Conservation (phyloP, 139 green algal species). For the Edaphochlamys debaryana region DNA sequence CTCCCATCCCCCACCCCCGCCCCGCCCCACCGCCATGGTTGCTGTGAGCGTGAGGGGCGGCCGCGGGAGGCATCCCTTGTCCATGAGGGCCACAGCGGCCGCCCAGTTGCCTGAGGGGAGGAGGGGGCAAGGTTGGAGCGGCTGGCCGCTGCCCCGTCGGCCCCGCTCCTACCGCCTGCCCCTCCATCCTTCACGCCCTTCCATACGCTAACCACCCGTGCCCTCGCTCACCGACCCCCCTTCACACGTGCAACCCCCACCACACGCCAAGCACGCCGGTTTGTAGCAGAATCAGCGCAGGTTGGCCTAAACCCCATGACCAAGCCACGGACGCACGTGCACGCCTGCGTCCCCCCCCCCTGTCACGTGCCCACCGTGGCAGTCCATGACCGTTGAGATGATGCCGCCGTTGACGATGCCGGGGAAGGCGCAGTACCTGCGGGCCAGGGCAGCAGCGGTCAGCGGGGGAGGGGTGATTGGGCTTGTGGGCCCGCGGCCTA, state of each 20-base stretch:
- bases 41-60: conserved; percentile 86
- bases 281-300: no score
- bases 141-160: no score
- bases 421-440: conserved; percentile 77
- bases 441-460: conserved; percentile 2
- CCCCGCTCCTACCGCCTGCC: neutral
- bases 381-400: conserved; percentile 81
- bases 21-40: conserved; percentile 71
- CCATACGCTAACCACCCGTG: no score
- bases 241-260: no score
- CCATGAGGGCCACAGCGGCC: conserved; percentile 86
- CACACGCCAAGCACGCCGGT: no score
- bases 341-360: neutral
- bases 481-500: no score
- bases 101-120: conserved; percentile 69
- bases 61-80: conserved; percentile 72
- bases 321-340: no score
- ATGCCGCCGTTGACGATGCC: conserved; percentile 88
- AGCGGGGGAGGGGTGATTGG: no score
- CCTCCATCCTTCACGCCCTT: no score
- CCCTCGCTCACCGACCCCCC: no score
- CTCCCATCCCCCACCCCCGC: neutral
- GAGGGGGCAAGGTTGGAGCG: no score
- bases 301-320: no score
- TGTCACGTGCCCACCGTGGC: conserved; percentile 60